These are phyloP conservation scores for Allomyces macrogynus DNA, from an alignment of 192 early-diverging fungal species.

Conservation along the genomic window DNA sequence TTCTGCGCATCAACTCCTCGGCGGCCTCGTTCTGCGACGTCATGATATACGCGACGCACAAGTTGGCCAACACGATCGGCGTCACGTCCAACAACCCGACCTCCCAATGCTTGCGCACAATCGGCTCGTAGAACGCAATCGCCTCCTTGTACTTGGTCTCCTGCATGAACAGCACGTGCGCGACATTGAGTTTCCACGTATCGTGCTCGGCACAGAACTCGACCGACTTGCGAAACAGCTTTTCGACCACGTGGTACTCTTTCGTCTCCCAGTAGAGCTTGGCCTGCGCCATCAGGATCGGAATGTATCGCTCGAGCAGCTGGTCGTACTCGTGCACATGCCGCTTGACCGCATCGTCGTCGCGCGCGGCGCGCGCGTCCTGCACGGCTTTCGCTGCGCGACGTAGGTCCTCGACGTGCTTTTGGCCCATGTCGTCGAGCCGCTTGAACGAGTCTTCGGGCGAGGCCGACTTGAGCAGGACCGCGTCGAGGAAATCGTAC, in stretches of 20 bases:
- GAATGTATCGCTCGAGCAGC: constrained; percentile 35
- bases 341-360: constrained; percentile 33
- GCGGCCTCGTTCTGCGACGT: constrained; percentile 46
- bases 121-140: constrained; percentile 43
- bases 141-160: constrained; percentile 47
- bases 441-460: constrained; percentile 40
- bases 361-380: constrained; percentile 32
- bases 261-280: constrained; percentile 46
- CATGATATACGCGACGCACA: constrained; percentile 45
- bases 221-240: constrained; percentile 37
- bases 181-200: constrained; percentile 44
- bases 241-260: constrained; percentile 39
- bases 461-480: constrained; percentile 25
- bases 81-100: constrained; percentile 41
- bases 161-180: constrained; percentile 46
- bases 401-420: constrained; percentile 31
- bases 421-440: constrained; percentile 33
- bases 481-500: constrained; percentile 35
- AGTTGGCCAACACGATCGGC: constrained; percentile 40
- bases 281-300: constrained; percentile 41
- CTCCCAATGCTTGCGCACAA: constrained; percentile 38
- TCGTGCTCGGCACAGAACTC: constrained; percentile 50
- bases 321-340: constrained; percentile 36
- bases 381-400: constrained; percentile 35
- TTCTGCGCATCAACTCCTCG: constrained; percentile 40